These are phyloP conservation scores for Crucibulum laeve DNA, from an alignment of 768 basidiomycete species.

Conservation along the genomic window DNA sequence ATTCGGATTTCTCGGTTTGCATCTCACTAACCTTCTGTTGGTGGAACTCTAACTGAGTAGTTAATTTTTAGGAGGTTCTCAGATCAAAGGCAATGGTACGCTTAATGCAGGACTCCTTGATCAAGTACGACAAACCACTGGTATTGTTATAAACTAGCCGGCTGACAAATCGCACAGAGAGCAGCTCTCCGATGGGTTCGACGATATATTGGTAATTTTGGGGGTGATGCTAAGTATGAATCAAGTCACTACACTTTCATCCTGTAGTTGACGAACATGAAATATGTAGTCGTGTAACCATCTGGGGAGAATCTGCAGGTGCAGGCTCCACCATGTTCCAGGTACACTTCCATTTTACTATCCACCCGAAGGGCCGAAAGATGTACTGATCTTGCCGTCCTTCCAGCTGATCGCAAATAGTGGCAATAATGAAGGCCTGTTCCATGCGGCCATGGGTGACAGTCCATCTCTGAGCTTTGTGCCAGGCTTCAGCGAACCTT, in stretches of 20 bases:
- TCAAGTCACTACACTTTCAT: background rate
- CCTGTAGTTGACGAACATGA: background rate
- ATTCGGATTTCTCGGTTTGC: constrained; percentile 35
- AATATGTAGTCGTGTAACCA: constrained; percentile 28
- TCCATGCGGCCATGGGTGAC: constrained; percentile 38
- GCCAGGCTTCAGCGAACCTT: constrained; percentile 26
- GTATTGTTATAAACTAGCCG: background rate
- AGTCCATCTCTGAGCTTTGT: constrained; percentile 35
- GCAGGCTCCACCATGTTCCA: constrained; percentile 39
- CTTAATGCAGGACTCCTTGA: constrained; percentile 36
- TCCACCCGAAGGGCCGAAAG: background rate
- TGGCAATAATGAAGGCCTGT: constrained; percentile 31
- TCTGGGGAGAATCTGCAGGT: constrained; percentile 39
- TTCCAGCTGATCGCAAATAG: constrained; percentile 32
- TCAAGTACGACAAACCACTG: constrained; percentile 25
- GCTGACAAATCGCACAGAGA: constrained; percentile 14
- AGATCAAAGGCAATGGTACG: constrained; percentile 24
- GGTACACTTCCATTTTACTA: constrained; percentile 14
- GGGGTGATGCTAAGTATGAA: constrained; percentile 29
- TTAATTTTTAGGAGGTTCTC: constrained; percentile 22
- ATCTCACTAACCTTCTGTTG: background rate
- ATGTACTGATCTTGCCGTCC: background rate
- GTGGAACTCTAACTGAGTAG: background rate
- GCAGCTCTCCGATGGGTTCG: constrained; percentile 34
- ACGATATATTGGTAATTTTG: constrained; percentile 29